These are phyloP conservation scores for Aspergillus ustus DNA, from an alignment of 2,329 filamentous ascomycete genomes.

Conservation along the genomic window DNA sequence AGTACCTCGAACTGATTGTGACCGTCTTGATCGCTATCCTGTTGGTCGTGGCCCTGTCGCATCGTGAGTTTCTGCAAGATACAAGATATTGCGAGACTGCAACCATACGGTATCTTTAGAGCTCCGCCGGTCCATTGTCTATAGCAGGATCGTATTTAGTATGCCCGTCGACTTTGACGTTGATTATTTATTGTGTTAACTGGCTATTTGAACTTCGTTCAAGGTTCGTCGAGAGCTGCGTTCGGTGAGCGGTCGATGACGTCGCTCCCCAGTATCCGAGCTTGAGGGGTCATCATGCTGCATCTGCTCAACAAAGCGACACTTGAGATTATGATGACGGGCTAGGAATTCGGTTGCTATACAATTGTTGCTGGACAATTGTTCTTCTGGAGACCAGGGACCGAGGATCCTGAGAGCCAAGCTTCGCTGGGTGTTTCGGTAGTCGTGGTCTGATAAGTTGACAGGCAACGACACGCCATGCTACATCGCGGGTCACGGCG, in stretches of 20 bases:
- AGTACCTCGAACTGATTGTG: slow-evolving; percentile 44
- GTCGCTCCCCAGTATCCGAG: neutral
- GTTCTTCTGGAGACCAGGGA: neutral
- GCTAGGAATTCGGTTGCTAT: neutral
- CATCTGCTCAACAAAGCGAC: neutral
- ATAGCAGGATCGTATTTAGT: neutral
- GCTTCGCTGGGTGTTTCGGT: neutral
- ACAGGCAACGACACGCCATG: neutral
- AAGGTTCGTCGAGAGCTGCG: neutral
- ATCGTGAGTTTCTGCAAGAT: slow-evolving; percentile 8
- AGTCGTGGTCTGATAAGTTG: neutral
- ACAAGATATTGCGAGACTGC: neutral
- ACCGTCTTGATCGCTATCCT: slow-evolving; percentile 38
- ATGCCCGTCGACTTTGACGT: neutral
- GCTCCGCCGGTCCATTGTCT: neutral
- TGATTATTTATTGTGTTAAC: neutral
- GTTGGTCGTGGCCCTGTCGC: slow-evolving; percentile 35
- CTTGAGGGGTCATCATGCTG: neutral
- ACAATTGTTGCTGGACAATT: neutral
- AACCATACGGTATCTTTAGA: slow-evolving; percentile 22
- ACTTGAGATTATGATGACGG: neutral
- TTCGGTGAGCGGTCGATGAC: slow-evolving; percentile 2
- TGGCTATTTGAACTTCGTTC: neutral
- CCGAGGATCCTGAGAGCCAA: neutral
- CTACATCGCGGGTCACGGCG: neutral